Base-by-base conservation (phyloP, 1,284 basidiomycete species). In the Marasmius sp. region DNA sequence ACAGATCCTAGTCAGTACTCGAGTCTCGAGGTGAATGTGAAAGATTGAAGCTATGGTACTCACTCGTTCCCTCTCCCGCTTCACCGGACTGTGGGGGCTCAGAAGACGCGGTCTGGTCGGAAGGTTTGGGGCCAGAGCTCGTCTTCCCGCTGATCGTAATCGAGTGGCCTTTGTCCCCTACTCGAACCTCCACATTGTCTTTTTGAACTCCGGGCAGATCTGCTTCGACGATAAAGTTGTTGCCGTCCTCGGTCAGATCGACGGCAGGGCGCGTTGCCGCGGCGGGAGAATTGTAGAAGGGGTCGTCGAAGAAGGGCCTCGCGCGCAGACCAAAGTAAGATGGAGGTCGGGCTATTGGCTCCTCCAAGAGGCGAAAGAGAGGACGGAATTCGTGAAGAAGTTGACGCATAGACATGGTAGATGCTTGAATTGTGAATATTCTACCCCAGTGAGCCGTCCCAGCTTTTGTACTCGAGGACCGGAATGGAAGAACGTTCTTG, bases 191-290 rank as follows among this genome's bases (percentile, higher is more conserved):
- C 10, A 93, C 70, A 67, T 92, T 85, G 69, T 92, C 91, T 77
- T 88, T 92, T 74, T 86, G 87, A 20, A 92, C 86, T 0, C 91
- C 91, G 8, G 91, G 91, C 49, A 93, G 70, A 69, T 93, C 91
- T 0, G 90, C 90, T 69, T 91, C 87, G 49, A 93, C 76, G 55
- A 91, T 67, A 67, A 88, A 92, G 51, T 81, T 79, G 71, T 85
- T 80, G 3, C 81, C 84, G 61, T 88, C 82, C 67, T 93, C 91
- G 2, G 81, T 79, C 3, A 92, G 72, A 63, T 92, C 88, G 11
- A 92, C 76, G 0, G 85, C 82, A 5, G 88, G 88, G 34, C 81
- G 78, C 16, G 75, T 63, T 12, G 69, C 72, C 47, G 74, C 67
- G 9, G 45, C n/a, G 20, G 69, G 60, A 0, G 67, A 38, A 11